These are phyloP conservation scores for Aspergillus affinis DNA, from an alignment of 495 filamentous ascomycete species.

Conservation along the genomic window DNA sequence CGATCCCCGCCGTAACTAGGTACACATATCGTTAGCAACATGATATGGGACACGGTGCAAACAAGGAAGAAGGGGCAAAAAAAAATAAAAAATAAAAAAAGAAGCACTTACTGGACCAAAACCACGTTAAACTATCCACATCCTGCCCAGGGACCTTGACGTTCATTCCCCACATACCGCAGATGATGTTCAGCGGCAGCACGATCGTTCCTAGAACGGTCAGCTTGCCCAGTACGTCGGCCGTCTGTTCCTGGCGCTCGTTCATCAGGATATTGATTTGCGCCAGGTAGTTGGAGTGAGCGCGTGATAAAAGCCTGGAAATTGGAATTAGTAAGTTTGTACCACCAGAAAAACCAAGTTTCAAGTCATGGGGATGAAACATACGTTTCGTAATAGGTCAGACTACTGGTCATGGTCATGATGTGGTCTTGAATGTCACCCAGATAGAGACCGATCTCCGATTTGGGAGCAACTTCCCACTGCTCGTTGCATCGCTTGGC, in stretches of 20 bases:
- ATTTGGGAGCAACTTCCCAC: slow-evolving; percentile 93
- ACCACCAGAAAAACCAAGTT: background rate
- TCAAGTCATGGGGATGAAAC: slow-evolving; percentile 25
- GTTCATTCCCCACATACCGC: slow-evolving; percentile 99
- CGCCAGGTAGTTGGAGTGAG: slow-evolving; percentile 94
- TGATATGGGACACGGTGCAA: background rate
- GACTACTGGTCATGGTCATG: slow-evolving; percentile 93
- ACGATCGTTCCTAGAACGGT: slow-evolving; percentile 97
- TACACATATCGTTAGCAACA: slow-evolving; percentile 7
- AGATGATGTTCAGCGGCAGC: slow-evolving; percentile 97
- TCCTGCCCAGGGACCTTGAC: slow-evolving; percentile 91
- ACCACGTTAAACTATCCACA: slow-evolving; percentile 60
- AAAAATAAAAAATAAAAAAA: slow-evolving; percentile 4
- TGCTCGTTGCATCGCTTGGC: slow-evolving; percentile 99
- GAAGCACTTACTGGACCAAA: slow-evolving; percentile 54
- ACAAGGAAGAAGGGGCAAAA: slow-evolving; percentile 1
- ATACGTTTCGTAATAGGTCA: slow-evolving; percentile 94
- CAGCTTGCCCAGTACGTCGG: slow-evolving; percentile 89
- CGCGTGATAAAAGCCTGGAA: slow-evolving; percentile 78
- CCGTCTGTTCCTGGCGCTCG: slow-evolving; percentile 93
- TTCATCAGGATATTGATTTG: slow-evolving; percentile 96
- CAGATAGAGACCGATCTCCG: slow-evolving; percentile 92
- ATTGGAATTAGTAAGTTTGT: slow-evolving; percentile 5
- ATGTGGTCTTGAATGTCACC: slow-evolving; percentile 99
- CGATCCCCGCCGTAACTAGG: slow-evolving; percentile 68